These are phyloP conservation scores for Spathaspora sp. DNA, from an alignment of 1,139 yeast species.

Conservation along the genomic window DNA sequence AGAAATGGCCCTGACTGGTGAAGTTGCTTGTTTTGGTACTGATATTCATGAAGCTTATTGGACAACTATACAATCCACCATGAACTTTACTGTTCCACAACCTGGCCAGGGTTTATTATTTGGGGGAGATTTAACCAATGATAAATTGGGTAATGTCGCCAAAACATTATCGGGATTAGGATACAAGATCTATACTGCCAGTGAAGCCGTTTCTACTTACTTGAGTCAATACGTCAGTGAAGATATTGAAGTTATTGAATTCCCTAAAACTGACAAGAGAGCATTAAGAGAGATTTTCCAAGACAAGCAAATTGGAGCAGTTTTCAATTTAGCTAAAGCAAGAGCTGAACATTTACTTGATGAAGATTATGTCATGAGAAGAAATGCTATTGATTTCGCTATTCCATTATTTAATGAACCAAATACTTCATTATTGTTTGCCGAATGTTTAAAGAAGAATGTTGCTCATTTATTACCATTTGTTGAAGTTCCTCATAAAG, in stretches of 20 bases:
- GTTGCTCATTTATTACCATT: conserved; percentile 55
- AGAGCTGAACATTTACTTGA: conserved; percentile 85
- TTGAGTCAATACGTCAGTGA: conserved; percentile 50
- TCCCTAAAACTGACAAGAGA: conserved; percentile 92
- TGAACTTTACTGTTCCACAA: conserved; percentile 91
- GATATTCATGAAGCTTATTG: conserved; percentile 90
- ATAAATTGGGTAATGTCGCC: conserved; percentile 73
- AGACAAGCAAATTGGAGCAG: conserved; percentile 77
- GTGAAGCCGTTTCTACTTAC: conserved; percentile 68
- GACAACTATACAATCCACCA: conserved; percentile 94
- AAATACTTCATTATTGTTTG: conserved; percentile 83
- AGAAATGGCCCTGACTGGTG: conserved; percentile 99
- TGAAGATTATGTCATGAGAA: conserved; percentile 95
- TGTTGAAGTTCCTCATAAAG: conserved; percentile 41
- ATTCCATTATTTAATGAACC: conserved; percentile 97
- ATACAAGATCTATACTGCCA: conserved; percentile 79
- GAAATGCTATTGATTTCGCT: conserved; percentile 97
- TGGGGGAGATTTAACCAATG: conserved; percentile 86
- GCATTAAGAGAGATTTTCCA: conserved; percentile 92
- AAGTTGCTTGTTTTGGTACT: conserved; percentile 92
- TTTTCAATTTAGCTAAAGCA: conserved; percentile 85
- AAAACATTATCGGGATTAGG: conserved; percentile 68
- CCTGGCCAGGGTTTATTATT: conserved; percentile 88
- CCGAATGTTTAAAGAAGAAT: conserved; percentile 76
- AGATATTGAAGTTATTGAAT: conserved; percentile 67